These are phyloP conservation scores for Euphorbia celastroides DNA, from an alignment of 441 rosid genomes.

Conservation along the genomic window DNA sequence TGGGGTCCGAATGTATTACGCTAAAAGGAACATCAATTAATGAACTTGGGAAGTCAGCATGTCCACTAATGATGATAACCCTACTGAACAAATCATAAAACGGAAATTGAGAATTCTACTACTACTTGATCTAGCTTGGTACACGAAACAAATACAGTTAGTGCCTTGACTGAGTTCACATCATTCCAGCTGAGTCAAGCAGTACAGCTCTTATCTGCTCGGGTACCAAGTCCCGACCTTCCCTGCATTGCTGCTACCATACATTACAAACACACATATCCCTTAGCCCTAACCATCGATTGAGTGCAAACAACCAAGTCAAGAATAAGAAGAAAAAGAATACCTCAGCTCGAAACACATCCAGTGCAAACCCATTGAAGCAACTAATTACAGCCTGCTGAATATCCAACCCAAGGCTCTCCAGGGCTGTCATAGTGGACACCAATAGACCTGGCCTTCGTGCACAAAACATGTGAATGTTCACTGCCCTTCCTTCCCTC, in stretches of 20 bases:
- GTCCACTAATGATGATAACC: too few relatives aligned
- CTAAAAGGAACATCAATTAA: too few relatives aligned
- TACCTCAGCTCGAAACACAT: constrained; percentile 65
- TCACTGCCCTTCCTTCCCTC: constrained; percentile 68
- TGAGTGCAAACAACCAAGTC: not conserved
- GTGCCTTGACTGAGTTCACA: constrained; percentile 17
- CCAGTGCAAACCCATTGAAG: constrained; percentile 65
- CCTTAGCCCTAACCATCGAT: not conserved
- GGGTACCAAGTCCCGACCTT: constrained; percentile 48
- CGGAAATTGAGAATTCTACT: too few relatives aligned
- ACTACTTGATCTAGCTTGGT: too few relatives aligned
- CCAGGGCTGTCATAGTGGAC: constrained; percentile 53
- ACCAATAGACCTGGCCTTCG: constrained; percentile 53
- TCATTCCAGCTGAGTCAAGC: constrained; percentile 61
- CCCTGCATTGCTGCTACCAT: constrained; percentile 46
- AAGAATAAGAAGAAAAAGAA: not conserved
- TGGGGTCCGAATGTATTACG: too few relatives aligned
- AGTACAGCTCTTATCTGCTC: constrained; percentile 75
- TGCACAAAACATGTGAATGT: constrained; percentile 68
- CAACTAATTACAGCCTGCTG: constrained; percentile 69
- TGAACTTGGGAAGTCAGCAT: too few relatives aligned
- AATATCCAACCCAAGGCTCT: constrained; percentile 55
- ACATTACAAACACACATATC: not conserved
- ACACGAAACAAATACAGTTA: too few relatives aligned
- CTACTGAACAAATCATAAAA: too few relatives aligned